Percentiles rank a stretch among this genome's conserved stretches.
Conservation (phyloP, 2,329 filamentous ascomycete species). For the Chrysosporium keratinophilum region DNA sequence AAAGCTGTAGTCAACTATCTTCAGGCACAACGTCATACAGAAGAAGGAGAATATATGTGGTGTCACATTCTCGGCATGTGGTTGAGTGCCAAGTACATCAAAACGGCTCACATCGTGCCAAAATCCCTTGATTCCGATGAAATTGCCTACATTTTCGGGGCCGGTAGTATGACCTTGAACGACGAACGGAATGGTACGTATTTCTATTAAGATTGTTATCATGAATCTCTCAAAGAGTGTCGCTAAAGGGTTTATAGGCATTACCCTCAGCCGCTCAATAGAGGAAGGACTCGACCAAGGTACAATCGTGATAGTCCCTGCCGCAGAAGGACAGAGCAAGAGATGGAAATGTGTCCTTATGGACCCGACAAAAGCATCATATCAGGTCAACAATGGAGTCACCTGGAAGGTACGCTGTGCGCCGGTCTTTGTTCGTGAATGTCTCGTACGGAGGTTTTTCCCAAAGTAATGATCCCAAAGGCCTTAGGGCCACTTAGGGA, state of each 20-base stretch:
- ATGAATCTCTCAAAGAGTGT: neutral
- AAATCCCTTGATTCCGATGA: neutral
- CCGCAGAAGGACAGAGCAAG: neutral
- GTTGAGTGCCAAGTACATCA: neutral
- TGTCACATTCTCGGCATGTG: neutral
- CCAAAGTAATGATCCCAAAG: too few species aligned
- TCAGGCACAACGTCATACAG: neutral
- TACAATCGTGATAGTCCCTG: slow-evolving; percentile 1
- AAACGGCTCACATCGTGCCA: neutral
- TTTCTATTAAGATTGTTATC: neutral
- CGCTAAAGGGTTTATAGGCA: neutral
- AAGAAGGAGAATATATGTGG: neutral
- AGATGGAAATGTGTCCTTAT: slow-evolving; percentile 2
- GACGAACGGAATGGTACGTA: slow-evolving; percentile 7
- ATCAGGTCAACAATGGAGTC: neutral
- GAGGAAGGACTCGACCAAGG: neutral
- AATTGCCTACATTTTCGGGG: slow-evolving; percentile 1
- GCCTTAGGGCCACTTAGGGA: too few species aligned
- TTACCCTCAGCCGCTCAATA: neutral
- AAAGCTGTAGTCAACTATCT: neutral
- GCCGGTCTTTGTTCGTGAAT: neutral
- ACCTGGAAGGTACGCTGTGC: neutral
- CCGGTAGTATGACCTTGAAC: neutral
- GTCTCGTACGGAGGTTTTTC: too few species aligned
- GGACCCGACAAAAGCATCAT: neutral